phyloP scores from a whole-genome alignment of 148 eudicot genomes.

The Fagopyrum homotropicum region DNA sequence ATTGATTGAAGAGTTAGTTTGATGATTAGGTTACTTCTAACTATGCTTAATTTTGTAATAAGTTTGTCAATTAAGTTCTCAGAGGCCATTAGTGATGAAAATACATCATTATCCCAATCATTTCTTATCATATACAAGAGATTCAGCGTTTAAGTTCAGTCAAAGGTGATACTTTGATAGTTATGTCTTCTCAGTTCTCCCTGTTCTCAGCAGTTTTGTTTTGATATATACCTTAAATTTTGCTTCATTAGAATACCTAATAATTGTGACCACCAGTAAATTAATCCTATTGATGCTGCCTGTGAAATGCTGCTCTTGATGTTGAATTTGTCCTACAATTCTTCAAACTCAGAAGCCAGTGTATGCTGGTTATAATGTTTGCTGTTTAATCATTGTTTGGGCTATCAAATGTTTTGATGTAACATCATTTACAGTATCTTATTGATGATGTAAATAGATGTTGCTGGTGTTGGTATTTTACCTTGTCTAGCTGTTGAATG shows the following conservation, averaged over 20 bases:
- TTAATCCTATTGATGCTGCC: background rate
- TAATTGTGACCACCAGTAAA: background rate
- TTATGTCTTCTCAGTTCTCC: background rate
- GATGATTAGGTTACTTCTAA: background rate
- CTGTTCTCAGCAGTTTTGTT: background rate
- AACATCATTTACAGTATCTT: background rate
- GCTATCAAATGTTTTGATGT: conserved; percentile 8
- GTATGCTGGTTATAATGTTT: background rate
- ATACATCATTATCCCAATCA: background rate
- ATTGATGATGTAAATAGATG: background rate
- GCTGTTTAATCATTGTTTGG: background rate
- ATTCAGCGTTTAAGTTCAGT: background rate
- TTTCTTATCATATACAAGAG: background rate
- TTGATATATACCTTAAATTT: background rate
- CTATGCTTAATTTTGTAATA: background rate
- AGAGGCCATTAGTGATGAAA: background rate
- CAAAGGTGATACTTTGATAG: background rate
- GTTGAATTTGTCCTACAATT: background rate
- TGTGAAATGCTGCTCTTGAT: background rate
- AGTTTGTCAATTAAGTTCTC: background rate
- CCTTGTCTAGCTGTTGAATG: background rate
- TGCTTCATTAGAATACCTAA: background rate
- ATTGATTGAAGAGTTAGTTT: background rate
- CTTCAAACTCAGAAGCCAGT: background rate
- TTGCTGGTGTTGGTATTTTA: background rate